phyloP scores from a whole-genome alignment of 1,284 basidiomycete species.

The Hypsizygus ulmarius region DNA sequence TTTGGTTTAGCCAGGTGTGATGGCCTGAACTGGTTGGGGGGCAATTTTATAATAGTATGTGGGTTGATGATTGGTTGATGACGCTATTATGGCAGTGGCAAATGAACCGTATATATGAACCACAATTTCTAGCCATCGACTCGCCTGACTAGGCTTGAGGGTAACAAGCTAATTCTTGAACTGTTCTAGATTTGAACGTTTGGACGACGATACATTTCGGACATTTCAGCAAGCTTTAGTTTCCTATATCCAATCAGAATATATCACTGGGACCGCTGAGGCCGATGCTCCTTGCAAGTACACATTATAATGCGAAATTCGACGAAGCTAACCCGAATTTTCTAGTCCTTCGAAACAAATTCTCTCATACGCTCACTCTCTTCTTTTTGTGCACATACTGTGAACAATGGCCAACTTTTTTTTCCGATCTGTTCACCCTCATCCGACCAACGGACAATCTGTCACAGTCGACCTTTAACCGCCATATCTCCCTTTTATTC shows the following conservation, averaged over 20 bases:
- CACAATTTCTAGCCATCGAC: neutral
- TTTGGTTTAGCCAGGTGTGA: neutral
- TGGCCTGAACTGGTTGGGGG: neutral
- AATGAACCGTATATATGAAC: neutral
- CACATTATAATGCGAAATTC: conserved; percentile 12
- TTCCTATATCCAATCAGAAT: conserved; percentile 78
- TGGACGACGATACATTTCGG: conserved; percentile 68
- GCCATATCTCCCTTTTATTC: conserved; percentile 80
- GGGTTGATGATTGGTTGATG: neutral
- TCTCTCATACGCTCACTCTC: conserved; percentile 94
- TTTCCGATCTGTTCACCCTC: conserved; percentile 74
- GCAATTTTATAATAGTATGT: neutral
- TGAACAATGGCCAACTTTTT: conserved; percentile 80
- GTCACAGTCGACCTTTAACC: conserved; percentile 63
- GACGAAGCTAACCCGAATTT: conserved; percentile 11
- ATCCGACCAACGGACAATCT: conserved; percentile 60
- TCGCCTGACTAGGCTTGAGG: neutral
- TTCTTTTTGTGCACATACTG: conserved; percentile 92
- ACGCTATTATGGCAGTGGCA: no score
- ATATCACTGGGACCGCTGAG: conserved; percentile 74
- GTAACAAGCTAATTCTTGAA: conserved; percentile 11
- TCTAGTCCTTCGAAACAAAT: conserved; percentile 91
- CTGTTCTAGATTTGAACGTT: conserved; percentile 57
- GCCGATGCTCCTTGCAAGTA: conserved; percentile 69
- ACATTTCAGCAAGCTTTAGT: conserved; percentile 69